Evolutionary conservation across 2,329 filamentous ascomycete genomes (phyloP), one percentile per base, ranked within the genome.

Genomic region (Colletotrichum musicola): DNA sequence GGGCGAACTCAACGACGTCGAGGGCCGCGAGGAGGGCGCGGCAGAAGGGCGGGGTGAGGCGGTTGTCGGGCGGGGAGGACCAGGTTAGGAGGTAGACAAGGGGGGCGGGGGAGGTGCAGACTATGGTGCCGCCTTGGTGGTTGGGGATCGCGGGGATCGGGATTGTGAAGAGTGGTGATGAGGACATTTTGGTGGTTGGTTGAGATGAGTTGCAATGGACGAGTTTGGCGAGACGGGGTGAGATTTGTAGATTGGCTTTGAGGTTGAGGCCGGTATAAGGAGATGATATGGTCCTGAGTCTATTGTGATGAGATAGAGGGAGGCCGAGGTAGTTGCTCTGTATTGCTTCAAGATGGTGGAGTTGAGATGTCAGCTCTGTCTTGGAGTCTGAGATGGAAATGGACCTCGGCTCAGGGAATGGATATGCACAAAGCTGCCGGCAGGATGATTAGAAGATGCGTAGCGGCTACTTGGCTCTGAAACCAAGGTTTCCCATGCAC

Each of bases 71-170:
- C 1, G 91, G 89, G 10, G 90, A 91, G 64, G 82, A 82, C 78
- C 93, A 92, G 27, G 91, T 92, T 35, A 95, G 84, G 25, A 95
- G 83, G 80, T 96, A 96, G 75, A 93, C 85, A 46, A 81, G 77
- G 4, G 86, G 82, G 14, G 83, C 78, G 1, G 91, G 90, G 62
- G 86, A 81, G 12, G 90, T 90, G 83, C 88, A 89, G 71, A 85
- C 81, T 71, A 95, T 86, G 71, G 80, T 80, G 75, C 91, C 91
- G 72, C 85, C 86, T 10, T 81, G 80, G 75, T 86, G 81, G 60
- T 78, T 69, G 60, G 77, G 79, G 71, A 80, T 72, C 62, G 83
- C 76, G 47, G 82, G 77, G 74, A 91, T 84, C 49, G 88, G 87
- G 72, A 93, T 80, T 10, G 85, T 86, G 81, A 93, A 91, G 65